Evolutionary conservation across 441 rosid genomes (phyloP).

Genomic region (Populus tomentosa): DNA sequence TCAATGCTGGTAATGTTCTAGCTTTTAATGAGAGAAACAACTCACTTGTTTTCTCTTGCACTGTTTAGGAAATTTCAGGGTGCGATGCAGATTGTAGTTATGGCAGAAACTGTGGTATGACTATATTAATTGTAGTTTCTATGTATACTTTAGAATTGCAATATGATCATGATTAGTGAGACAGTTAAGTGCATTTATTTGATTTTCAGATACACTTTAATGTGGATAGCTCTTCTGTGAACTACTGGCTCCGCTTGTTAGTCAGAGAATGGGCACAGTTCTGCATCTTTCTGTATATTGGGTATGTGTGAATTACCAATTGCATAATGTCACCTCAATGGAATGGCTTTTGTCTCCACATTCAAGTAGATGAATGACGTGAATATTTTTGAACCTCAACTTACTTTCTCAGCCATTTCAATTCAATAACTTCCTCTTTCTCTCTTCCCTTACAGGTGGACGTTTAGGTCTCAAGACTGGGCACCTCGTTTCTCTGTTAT

Average conservation of each 20-base stretch:
- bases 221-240: conserved; percentile 55
- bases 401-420: background rate
- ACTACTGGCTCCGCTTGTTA: conserved; percentile 75
- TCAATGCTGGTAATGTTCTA: background rate
- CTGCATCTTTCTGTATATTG: conserved; percentile 76
- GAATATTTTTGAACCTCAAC: background rate
- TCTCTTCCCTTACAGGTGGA: conserved; percentile 52
- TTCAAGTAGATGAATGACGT: background rate
- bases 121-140: background rate
- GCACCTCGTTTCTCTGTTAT: conserved; percentile 73
- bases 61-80: conserved; percentile 73
- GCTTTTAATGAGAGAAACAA: background rate
- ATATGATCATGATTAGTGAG: background rate
- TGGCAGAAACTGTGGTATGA: conserved; percentile 78
- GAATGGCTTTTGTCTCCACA: background rate
- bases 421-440: conserved; percentile 9
- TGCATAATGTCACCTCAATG: background rate
- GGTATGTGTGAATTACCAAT: conserved; percentile 37
- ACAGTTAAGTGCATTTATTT: conserved; percentile 1
- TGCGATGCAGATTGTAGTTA: conserved; percentile 82
- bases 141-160: background rate
- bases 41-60: conserved; percentile 2
- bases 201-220: conserved; percentile 62
- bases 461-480: conserved; percentile 78
- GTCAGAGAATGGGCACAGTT: conserved; percentile 84